These are phyloP conservation scores for Magnaporthales sp. DNA, from an alignment of 2,329 filamentous ascomycete genomes.

Conservation along the genomic window DNA sequence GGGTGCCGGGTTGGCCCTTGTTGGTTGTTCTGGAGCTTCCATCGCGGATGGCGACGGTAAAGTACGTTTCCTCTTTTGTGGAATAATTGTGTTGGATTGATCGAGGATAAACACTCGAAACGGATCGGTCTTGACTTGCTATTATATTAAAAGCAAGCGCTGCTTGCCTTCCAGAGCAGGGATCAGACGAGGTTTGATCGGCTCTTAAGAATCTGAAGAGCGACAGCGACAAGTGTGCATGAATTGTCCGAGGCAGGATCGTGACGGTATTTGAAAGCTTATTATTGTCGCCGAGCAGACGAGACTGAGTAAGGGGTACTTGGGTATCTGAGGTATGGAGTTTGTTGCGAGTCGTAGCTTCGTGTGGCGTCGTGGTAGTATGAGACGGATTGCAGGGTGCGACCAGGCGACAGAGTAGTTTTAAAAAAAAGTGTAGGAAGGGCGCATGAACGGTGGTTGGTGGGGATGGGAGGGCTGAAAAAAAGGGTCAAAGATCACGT, in stretches of 20 bases:
- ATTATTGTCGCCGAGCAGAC: not conserved
- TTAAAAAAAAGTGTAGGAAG: not conserved
- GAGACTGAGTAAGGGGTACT: not conserved
- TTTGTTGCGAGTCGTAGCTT: not conserved
- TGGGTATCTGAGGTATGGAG: not conserved
- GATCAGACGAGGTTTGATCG: not conserved
- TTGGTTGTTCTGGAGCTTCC: not conserved
- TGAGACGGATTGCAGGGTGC: not conserved
- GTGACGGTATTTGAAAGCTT: conserved; percentile 1
- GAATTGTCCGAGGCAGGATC: not conserved
- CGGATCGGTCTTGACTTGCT: not conserved
- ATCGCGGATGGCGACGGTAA: not conserved
- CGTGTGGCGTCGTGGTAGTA: not conserved
- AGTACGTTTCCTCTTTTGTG: not conserved
- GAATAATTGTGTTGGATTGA: not conserved
- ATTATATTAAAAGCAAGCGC: not conserved
- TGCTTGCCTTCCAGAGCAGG: not conserved
- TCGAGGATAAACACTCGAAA: not conserved
- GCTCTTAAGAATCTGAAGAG: not conserved
- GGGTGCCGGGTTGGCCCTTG: not conserved
- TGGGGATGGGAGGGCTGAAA: not conserved
- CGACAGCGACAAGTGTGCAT: conserved; percentile 1
- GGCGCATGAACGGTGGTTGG: not conserved
- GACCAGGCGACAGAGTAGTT: not conserved
- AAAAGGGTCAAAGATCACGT: not conserved